Conservation (phyloP, 2,329 filamentous ascomycete genomes). For the Phialocephala sp. region DNA sequence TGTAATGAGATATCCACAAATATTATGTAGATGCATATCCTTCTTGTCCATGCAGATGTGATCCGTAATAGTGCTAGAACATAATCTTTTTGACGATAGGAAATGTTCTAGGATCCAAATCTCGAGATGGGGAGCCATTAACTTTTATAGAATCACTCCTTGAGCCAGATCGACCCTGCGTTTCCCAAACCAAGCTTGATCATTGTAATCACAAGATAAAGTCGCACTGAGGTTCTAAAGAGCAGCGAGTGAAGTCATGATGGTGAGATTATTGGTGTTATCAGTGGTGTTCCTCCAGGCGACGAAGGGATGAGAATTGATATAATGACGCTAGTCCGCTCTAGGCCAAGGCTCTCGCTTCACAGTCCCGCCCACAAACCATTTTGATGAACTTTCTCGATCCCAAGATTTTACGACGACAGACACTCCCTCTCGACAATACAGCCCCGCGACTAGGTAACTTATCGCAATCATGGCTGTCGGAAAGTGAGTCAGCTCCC, state of each 20-base stretch:
- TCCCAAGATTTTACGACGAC: conserved; percentile 21
- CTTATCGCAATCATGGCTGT: conserved; percentile 78
- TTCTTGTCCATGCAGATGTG: neutral
- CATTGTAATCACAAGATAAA: neutral
- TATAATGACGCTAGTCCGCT: conserved; percentile 12
- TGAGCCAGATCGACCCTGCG: neutral
- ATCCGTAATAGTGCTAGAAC: neutral
- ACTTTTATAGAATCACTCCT: neutral
- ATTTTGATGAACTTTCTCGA: conserved; percentile 13
- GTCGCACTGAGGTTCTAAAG: neutral
- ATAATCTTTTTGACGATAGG: neutral
- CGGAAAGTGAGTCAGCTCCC: conserved; percentile 67
- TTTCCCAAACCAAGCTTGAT: neutral
- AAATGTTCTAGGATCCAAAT: neutral
- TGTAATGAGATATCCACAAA: conserved; percentile 15
- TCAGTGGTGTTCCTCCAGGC: neutral
- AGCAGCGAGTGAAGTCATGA: conserved; percentile 5
- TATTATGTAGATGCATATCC: conserved; percentile 5
- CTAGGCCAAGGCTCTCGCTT: neutral
- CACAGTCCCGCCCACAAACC: conserved; percentile 17
- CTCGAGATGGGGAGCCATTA: neutral
- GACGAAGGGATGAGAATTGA: neutral
- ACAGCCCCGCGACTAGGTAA: conserved; percentile 42
- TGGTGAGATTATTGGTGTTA: neutral
- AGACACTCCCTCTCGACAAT: conserved; percentile 19